Percentiles rank a stretch among this genome's conserved stretches.
phyloP scores from a whole-genome alignment of 2,329 filamentous ascomycete species.

The Colletotrichum phormii region DNA sequence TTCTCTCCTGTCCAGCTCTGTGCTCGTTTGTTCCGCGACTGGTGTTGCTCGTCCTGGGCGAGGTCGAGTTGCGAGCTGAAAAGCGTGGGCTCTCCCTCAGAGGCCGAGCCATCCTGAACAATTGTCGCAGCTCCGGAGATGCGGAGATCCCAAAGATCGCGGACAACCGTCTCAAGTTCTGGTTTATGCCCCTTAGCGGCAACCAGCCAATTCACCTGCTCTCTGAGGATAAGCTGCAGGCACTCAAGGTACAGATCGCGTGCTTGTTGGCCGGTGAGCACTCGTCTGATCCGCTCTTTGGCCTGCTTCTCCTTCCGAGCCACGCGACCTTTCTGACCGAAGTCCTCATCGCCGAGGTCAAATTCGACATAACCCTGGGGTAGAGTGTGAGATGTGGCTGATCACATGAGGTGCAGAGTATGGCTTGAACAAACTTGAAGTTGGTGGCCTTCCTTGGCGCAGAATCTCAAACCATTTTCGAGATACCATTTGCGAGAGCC shows the following conservation, averaged over 20 bases:
- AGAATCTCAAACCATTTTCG: conserved; percentile 82
- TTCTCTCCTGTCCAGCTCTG: conserved; percentile 58
- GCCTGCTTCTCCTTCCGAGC: conserved; percentile 68
- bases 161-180: conserved; percentile 82
- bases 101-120: conserved; percentile 42
- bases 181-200: conserved; percentile 72
- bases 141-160: conserved; percentile 87
- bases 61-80: conserved; percentile 53
- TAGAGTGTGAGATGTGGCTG: background rate
- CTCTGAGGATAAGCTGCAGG: conserved; percentile 85
- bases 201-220: conserved; percentile 82
- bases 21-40: conserved; percentile 45
- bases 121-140: conserved; percentile 55
- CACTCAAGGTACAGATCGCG: conserved; percentile 85
- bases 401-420: background rate
- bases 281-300: conserved; percentile 63
- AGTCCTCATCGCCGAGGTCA: conserved; percentile 74
- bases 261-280: conserved; percentile 75
- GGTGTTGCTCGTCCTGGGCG: conserved; percentile 42
- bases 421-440: conserved; percentile 68
- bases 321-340: conserved; percentile 68
- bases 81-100: conserved; percentile 46
- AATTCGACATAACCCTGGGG: conserved; percentile 65
- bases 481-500: conserved; percentile 78
- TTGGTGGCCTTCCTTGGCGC: conserved; percentile 78